Evolutionary conservation across 202 grass and related monocot genomes (phyloP).

Genomic region (Zoysia matrella): DNA sequence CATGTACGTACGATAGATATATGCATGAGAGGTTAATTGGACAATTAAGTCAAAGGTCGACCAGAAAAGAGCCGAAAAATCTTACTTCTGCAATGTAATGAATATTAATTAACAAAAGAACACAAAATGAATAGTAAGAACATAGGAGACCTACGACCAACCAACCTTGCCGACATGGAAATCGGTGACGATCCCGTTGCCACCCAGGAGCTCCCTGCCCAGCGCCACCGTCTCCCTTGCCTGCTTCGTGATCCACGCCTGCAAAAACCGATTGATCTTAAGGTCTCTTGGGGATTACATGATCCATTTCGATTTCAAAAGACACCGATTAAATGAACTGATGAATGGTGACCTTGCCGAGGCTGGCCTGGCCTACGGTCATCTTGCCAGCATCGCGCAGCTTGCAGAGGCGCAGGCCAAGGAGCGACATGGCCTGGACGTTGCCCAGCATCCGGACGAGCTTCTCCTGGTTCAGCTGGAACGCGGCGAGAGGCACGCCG

Average conservation of each 20-base stretch:
- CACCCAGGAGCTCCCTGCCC: constrained; percentile 58
- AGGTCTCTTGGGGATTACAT: too few relatives aligned
- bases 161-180: constrained; percentile 70
- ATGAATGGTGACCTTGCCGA: constrained; percentile 48
- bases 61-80: too few relatives aligned
- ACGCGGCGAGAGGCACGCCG: constrained; percentile 53
- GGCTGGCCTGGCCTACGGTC: constrained; percentile 59
- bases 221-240: constrained; percentile 60
- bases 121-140: too few relatives aligned
- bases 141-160: not conserved
- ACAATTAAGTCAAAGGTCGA: too few relatives aligned
- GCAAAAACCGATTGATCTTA: not conserved
- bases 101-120: too few relatives aligned
- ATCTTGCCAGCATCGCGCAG: constrained; percentile 51
- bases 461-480: constrained; percentile 70
- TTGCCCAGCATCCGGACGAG: constrained; percentile 67
- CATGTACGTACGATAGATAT: not conserved
- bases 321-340: too few relatives aligned
- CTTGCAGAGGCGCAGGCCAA: constrained; percentile 57
- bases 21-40: too few relatives aligned
- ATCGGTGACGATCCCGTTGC: constrained; percentile 66
- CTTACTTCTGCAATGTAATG: too few relatives aligned
- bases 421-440: constrained; percentile 65
- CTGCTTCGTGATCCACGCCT: constrained; percentile 63
- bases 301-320: too few relatives aligned